A percentile compares a stretch with the other conserved stretches of the same genome.
Conservation (phyloP, 768 basidiomycete species). For the Rubroboletus satanas region DNA sequence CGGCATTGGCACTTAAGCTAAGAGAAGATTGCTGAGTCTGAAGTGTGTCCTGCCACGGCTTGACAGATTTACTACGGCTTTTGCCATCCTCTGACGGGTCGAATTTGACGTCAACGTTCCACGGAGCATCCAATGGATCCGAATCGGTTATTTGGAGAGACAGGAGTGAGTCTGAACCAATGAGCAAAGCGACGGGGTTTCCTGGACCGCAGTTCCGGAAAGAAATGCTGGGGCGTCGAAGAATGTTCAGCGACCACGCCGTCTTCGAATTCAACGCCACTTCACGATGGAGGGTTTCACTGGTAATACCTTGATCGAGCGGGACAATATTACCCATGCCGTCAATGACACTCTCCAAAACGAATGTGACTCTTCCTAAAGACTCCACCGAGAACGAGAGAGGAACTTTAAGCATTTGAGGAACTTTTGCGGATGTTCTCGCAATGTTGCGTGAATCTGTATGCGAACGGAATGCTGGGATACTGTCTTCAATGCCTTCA, state of each 20-base stretch:
- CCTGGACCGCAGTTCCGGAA: constrained; percentile 76
- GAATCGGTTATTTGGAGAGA: constrained; percentile 49
- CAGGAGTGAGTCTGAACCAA: constrained; percentile 61
- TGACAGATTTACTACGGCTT: constrained; percentile 39
- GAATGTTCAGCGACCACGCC: constrained; percentile 61
- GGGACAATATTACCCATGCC: constrained; percentile 72
- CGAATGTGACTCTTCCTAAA: constrained; percentile 67
- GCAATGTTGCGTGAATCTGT: constrained; percentile 23
- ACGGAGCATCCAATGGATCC: constrained; percentile 63
- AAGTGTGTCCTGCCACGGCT: constrained; percentile 63
- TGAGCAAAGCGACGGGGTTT: constrained; percentile 63
- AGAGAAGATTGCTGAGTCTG: constrained; percentile 48
- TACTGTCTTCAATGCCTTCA: constrained; percentile 74
- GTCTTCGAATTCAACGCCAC: constrained; percentile 41
- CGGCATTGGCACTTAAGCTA: constrained; percentile 48
- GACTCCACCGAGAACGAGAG: constrained; percentile 59
- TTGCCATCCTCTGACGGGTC: constrained; percentile 46
- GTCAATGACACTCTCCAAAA: constrained; percentile 80
- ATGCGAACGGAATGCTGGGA: constrained; percentile 32
- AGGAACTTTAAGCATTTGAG: constrained; percentile 65
- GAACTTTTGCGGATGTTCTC: constrained; percentile 27
- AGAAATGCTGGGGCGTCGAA: constrained; percentile 66
- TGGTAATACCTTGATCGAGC: constrained; percentile 35
- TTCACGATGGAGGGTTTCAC: constrained; percentile 19
- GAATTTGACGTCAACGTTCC: constrained; percentile 63